Base-by-base conservation (phyloP, 2,329 filamentous ascomycete species). In the Clarireedia monteithiana region DNA sequence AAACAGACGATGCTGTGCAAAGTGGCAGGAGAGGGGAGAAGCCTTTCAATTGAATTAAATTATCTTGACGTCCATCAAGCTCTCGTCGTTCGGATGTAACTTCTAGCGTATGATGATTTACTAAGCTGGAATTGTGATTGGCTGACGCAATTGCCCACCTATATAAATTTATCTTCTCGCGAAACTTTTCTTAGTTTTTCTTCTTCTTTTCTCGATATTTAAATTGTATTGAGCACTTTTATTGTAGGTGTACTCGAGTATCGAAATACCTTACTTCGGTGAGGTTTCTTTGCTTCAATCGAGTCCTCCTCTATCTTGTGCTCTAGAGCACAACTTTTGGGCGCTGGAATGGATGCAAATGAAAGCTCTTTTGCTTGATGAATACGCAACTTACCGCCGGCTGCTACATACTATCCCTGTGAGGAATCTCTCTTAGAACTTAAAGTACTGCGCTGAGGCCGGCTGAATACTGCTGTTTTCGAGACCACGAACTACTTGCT, bases 291-390 rank as follows among this genome's bases (percentile, higher is more conserved):
- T 44, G 46, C 40, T 42, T 74, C 74, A 72, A 71, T 84, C 80
- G 77, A 83, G 81, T 82, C 75, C 75, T 80, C 81, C 83, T 85
- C 83, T 86, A 86, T 86, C 82, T 81, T 84, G 80, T 84, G 81
- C 75, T 78, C 83, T 67, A 84, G 83, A 86, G 69, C 61, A 69
- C 62, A 76, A 53, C 52, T 70, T 64, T 67, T 71, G 67, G 70
- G 82, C 82, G 78, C 82, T 81, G 82, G 83, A 84, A 83, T 86
- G 83, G 83, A 86, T 84, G 81, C 81, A 82, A 79, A 80, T 75
- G 75, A 86, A 80, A 80, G 76, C 71, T 67, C 50, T 55, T 60
- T 42, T 48, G 61, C 63, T 66, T 65, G 67, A 66, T 72, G 70
- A 69, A 71, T 71, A 73, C 76, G 82, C 78, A 65, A 76, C 83